Base-by-base conservation (phyloP, 2,329 filamentous ascomycete genomes). In the Torrubiella hemipterigena region DNA sequence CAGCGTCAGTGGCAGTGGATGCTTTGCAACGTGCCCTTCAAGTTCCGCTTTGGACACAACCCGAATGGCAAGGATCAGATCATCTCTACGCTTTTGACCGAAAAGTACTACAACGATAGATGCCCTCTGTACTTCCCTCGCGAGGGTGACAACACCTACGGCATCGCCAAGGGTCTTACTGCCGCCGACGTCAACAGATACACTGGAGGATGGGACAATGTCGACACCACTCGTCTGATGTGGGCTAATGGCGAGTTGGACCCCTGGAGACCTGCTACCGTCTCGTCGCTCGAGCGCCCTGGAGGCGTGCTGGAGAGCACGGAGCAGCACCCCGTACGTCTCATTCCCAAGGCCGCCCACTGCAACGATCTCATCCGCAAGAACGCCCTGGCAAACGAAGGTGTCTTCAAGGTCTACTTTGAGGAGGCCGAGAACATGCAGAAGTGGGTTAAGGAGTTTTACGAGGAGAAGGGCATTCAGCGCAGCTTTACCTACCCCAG, bases 341-440 rank as follows among this genome's bases (percentile, higher is more conserved):
- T 54, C 39, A 46, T 40, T 22, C 49, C 52, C 6, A 26, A 29
- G 3, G 67, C 66, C 2, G 48, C 67, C 7, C 61, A 78, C 44
- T 87, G 81, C 56, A 59, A 61, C 4, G 58, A 68, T 6, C 69
- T 72, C 1, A 85, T 81, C 61, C 74, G 76, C 51, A 69, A 81
- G 43, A 70, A 65, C 1, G 50, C 55, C 0, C 67, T 67, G 0
- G 64, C 80, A 0, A 59, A 83, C 27, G 55, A 52, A 3, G 53
- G 69, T 2, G 62, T 81, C 7, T 58, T 55, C n/a, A 59, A 72
- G n/a, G 59, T 68, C 2, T 77, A 82, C 46, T 51, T 52, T 28
- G 51, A 64, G 35, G 59, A 77, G 40, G 56, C 66, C 8, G 51
- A 57, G 27, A 74, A 77, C 47, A 77, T 81, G 10, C 55, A 65